Base-by-base conservation (phyloP, 768 basidiomycete species). In the Paxillus rubicundulus region DNA sequence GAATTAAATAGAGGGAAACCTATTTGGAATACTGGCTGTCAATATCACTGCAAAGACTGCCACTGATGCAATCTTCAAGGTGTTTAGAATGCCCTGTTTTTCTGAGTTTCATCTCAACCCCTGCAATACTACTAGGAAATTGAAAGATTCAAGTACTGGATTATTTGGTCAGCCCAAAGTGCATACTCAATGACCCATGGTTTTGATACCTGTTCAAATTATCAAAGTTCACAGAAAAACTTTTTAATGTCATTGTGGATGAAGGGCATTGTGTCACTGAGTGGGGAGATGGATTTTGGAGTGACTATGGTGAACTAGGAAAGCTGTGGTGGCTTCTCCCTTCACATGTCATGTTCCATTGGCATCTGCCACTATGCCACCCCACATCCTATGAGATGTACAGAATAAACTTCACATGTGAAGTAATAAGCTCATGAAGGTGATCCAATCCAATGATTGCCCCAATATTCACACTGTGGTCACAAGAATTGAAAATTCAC, bases 401-500 rank as follows among this genome's bases (percentile, higher is more conserved):
- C 46, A 49, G 2, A 27, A 9, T 7, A 54, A 51, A 43, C 50
- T 61, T 1, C 58, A 57, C 3, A 50, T 72, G 24, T 32, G 41
- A 5, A 9, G 28, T 14, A 36, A 57, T 8, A 54, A 61, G 0
- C 51, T 54, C 1, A 47, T 54, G 12, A 41, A 42, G 14, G 39
- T 72, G 5, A 37, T 53, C 0, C 49, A 58, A 8, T 67, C 68
- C 9, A 74, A 71, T 45, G 64, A 73, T 44, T 64, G 68, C 37
- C 64, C 69, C 1, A 71, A 74, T 45, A 63, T 74, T n/a, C 47
- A 55, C n/a, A 33, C 71, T 1, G 51, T 52, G 13, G 70, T 70
- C 13, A 4, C 2, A 53, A 59, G 9, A 47, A 58, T 20, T 61
- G 71, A 34, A 20, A 50, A 37, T 33, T 28, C 16, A 17, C 64